Evolutionary conservation across 2,329 filamentous ascomycete species (phyloP), one percentile per base, ranked within the genome.

Genomic region (Fusarium sublunatum): DNA sequence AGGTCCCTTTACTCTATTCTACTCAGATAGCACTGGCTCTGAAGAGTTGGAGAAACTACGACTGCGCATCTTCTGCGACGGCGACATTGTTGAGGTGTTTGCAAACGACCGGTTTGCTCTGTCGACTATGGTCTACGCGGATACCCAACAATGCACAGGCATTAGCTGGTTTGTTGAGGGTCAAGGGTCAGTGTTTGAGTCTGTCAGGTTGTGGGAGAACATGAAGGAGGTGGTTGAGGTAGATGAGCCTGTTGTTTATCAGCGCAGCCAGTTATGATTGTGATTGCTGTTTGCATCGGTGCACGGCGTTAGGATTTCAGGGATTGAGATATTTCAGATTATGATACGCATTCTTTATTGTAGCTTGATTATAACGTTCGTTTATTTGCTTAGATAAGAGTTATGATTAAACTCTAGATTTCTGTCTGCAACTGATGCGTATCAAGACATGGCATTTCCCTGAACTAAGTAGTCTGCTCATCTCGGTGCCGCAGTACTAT

Each of bases 1-100:
- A 34, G 79, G 78, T 0, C 79, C 81, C 0, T 81, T 82, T 51
- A 83, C 82, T 0, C 73, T 84, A 0, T 82, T 84, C 65, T 58
- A 58, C 15, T 41, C 42, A 0, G 47, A 67, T 4, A 25, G 34
- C 2, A 28, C 63, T 1, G 59, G 53, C 1, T 12, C 26, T 2
- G 69, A 70, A 5, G 53, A 55, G 7, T 4, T 69, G 4, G 71
- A 73, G 26, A 60, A 67, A 9, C 32, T 73, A 0, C 58, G 51
- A 5, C 3, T 72, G 11, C 53, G 63, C 7, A 65, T 72, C 0
- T 73, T 73, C 12, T 65, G 52, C 5, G 71, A 73, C 2, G 64
- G 67, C 1, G 68, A 70, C n/a, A 49, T 69, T 7, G 44, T 73
- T 0, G 71, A 73, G 13, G 44, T 73, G 0, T 73, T 72, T 35